Conservation (phyloP, 257 asterid genomes). For the Nicotiana undulata region DNA sequence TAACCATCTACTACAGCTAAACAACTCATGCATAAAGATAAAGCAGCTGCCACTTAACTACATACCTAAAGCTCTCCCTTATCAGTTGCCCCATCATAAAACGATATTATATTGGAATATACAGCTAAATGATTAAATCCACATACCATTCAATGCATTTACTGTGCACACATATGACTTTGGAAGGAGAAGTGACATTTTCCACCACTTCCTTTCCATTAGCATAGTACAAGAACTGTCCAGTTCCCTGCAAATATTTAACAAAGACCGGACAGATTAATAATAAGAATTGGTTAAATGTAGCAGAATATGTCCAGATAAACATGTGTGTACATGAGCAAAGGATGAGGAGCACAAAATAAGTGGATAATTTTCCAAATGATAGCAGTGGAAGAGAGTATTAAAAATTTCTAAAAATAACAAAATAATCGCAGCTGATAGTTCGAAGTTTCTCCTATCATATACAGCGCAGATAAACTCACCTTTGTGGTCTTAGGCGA, state of each 20-base stretch:
- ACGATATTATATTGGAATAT: neutral
- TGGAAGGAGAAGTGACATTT: slow-evolving; percentile 28
- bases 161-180: slow-evolving; percentile 53
- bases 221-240: slow-evolving; percentile 55
- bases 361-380: neutral
- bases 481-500: slow-evolving; percentile 63
- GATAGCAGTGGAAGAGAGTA: neutral
- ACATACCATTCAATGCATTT: slow-evolving; percentile 87
- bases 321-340: neutral
- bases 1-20: neutral
- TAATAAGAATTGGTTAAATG: neutral
- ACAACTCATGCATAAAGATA: neutral
- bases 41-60: neutral
- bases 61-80: neutral
- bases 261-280: slow-evolving; percentile 9
- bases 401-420: neutral
- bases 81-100: neutral
- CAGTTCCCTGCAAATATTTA: slow-evolving; percentile 53
- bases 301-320: neutral
- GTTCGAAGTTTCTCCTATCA: neutral
- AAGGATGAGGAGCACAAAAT: neutral
- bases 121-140: slow-evolving; percentile 4
- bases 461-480: slow-evolving; percentile 16
- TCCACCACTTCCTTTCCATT: slow-evolving; percentile 61
- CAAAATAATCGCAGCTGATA: neutral